These are phyloP conservation scores for Mychonastes homosphaera DNA, from an alignment of 139 green algal species.

Conservation along the genomic window DNA sequence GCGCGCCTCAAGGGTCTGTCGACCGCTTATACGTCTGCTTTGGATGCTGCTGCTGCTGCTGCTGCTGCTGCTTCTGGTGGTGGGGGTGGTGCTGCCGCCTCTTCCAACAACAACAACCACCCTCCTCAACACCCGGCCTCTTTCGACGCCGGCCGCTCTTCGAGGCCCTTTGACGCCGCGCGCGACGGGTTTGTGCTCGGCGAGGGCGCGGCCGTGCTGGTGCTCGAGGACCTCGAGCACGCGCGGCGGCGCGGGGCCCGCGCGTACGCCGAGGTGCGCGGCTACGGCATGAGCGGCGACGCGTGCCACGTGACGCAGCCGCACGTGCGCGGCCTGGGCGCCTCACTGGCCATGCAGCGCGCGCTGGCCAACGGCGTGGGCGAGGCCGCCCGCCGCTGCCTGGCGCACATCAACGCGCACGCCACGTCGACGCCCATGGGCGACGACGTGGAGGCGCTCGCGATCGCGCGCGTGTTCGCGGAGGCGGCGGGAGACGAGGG, in stretches of 20 bases:
- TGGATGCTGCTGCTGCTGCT: no score
- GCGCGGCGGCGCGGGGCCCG: conserved; percentile 48
- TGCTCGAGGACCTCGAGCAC: conserved; percentile 77
- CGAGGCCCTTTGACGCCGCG: conserved; percentile 68
- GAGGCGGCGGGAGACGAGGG: conserved; percentile 1
- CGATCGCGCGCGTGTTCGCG: conserved; percentile 65
- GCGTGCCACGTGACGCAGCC: conserved; percentile 82
- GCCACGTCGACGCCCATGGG: conserved; percentile 70
- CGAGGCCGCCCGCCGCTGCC: background rate
- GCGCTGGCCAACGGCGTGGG: conserved; percentile 18
- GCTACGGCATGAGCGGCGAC: conserved; percentile 74
- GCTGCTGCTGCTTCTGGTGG: no score
- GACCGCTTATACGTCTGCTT: no score
- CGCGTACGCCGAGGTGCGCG: conserved; percentile 68
- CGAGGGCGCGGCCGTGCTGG: conserved; percentile 68
- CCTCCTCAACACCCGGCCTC: background rate
- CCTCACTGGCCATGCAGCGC: conserved; percentile 31
- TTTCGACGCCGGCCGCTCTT: conserved; percentile 30
- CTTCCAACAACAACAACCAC: background rate
- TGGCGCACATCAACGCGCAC: conserved; percentile 93
- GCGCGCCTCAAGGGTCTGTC: conserved; percentile 60
- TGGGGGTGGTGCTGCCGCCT: background rate
- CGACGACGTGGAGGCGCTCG: conserved; percentile 63
- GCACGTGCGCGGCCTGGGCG: conserved; percentile 24
- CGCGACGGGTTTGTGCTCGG: conserved; percentile 92